phyloP scores from a whole-genome alignment of 2,329 filamentous ascomycete genomes.

The Microcyclospora tardicrescens region DNA sequence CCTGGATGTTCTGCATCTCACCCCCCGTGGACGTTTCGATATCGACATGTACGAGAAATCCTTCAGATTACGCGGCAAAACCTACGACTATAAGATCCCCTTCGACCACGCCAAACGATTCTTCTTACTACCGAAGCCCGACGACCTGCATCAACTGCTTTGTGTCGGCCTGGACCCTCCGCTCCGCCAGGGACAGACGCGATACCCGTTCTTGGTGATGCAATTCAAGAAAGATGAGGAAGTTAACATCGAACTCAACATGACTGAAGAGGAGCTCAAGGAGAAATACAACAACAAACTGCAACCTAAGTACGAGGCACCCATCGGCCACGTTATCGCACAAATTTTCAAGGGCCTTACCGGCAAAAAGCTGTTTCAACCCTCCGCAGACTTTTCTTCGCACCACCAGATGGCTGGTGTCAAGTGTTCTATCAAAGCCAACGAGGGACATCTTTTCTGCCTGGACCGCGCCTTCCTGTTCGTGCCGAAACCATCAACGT shows the following conservation, averaged over 20 bases:
- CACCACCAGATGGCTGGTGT: constrained; percentile 91
- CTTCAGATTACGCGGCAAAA: constrained; percentile 94
- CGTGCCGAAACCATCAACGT: constrained; percentile 93
- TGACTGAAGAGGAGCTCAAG: constrained; percentile 78
- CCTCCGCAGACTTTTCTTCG: constrained; percentile 85
- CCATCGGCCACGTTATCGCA: constrained; percentile 83
- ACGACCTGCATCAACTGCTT: constrained; percentile 90
- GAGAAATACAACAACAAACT: constrained; percentile 83
- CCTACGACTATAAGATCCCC: constrained; percentile 99
- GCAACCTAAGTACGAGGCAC: constrained; percentile 79
- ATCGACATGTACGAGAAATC: constrained; percentile 99
- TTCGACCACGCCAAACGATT: constrained; percentile 98
- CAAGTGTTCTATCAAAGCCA: constrained; percentile 99
- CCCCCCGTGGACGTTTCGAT: constrained; percentile 95
- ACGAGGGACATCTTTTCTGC: constrained; percentile 93
- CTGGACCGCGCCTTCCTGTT: constrained; percentile 98
- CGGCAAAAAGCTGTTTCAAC: constrained; percentile 87
- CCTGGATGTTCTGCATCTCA: constrained; percentile 90
- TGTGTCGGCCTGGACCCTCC: constrained; percentile 90
- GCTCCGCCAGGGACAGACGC: constrained; percentile 88
- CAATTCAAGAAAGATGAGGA: constrained; percentile 97
- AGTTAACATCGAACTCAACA: constrained; percentile 89
- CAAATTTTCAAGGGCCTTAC: constrained; percentile 91
- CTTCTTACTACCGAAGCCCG: constrained; percentile 96
- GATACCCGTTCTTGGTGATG: constrained; percentile 98